Evolutionary conservation across 306 rosid species (phyloP).

Genomic region (Prunus davidiana): DNA sequence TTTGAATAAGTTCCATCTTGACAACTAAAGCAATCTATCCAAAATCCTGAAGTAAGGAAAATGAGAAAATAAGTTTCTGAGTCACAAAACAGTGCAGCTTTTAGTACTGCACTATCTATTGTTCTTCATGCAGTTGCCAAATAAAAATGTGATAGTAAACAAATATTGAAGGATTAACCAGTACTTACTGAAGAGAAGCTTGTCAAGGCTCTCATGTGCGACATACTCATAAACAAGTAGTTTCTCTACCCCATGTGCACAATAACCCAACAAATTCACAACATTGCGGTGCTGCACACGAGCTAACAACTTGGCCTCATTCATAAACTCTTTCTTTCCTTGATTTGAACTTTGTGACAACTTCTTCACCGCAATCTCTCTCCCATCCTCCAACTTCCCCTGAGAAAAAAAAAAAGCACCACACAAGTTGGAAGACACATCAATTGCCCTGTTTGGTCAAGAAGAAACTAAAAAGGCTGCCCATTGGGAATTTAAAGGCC

Average conservation of each 20-base stretch:
- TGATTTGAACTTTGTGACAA: slow-evolving; percentile 75
- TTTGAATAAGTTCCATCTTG: background rate
- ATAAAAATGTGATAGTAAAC: background rate
- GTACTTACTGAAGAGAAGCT: slow-evolving; percentile 87
- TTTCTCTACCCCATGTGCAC: slow-evolving; percentile 71
- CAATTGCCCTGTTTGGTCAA: background rate
- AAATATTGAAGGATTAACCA: background rate
- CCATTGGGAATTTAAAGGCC: background rate
- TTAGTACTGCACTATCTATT: background rate
- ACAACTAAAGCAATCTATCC: background rate
- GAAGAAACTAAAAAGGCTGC: background rate
- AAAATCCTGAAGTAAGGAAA: background rate
- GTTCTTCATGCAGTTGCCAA: slow-evolving; percentile 1
- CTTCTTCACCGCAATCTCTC: slow-evolving; percentile 89
- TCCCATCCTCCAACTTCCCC: slow-evolving; percentile 86
- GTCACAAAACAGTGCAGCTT: background rate
- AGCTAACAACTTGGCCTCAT: slow-evolving; percentile 84
- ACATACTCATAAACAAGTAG: slow-evolving; percentile 92
- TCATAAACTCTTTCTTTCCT: slow-evolving; percentile 82
- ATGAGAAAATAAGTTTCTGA: background rate
- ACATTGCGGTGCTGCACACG: slow-evolving; percentile 94
- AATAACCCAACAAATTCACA: slow-evolving; percentile 85
- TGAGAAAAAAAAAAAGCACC: slow-evolving; percentile 13
- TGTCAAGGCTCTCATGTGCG: slow-evolving; percentile 80
- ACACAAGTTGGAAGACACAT: slow-evolving; percentile 9